Percentiles rank a stretch among this genome's conserved stretches.
Conservation (phyloP, 306 rosid genomes). For the Prinsepia uniflora region DNA sequence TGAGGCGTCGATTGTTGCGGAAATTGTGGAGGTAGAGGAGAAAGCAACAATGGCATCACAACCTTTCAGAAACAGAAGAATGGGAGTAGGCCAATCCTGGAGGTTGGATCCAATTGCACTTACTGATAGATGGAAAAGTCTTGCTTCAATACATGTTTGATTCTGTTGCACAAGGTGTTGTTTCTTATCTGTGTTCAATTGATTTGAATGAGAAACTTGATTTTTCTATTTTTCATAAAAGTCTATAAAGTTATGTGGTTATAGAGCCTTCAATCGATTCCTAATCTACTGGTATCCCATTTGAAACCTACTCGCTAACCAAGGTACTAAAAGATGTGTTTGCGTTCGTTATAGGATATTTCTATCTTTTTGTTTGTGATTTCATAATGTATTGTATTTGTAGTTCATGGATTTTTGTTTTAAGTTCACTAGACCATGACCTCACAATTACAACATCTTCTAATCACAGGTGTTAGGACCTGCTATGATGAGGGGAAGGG, state of each 20-base stretch:
- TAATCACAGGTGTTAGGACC: conserved; percentile 77
- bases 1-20: no score
- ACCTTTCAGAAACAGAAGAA: conserved; percentile 98
- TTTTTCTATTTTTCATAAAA: background rate
- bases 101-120: conserved; percentile 97
- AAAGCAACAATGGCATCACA: conserved; percentile 85
- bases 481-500: conserved; percentile 99
- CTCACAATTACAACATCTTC: conserved; percentile 23
- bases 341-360: background rate
- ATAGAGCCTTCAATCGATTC: background rate
- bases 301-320: background rate
- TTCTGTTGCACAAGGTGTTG: conserved; percentile 82
- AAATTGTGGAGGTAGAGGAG: no score
- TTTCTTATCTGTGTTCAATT: conserved; percentile 16
- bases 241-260: background rate
- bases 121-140: conserved; percentile 95
- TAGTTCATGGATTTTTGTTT: conserved; percentile 1
- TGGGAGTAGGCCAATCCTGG: conserved; percentile 94
- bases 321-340: background rate
- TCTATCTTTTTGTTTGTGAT: background rate
- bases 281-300: background rate
- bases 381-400: background rate
- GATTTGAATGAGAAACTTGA: background rate
- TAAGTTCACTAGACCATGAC: conserved; percentile 14
- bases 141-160: conserved; percentile 91